Evolutionary conservation across 768 basidiomycete genomes (phyloP).

Genomic region (Tephrocybe sp.): DNA sequence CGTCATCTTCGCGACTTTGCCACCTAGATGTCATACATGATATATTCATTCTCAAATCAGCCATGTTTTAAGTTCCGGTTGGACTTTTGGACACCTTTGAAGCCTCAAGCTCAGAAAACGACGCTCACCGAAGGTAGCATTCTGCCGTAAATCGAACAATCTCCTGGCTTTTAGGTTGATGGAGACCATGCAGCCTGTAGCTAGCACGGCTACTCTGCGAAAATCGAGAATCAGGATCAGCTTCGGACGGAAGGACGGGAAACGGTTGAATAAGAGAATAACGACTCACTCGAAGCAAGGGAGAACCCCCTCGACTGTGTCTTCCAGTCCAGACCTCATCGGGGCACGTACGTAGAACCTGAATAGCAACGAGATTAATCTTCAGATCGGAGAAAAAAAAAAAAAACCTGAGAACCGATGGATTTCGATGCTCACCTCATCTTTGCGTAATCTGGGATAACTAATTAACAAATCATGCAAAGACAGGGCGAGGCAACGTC

Average conservation of each 20-base stretch:
- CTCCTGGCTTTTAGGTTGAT: slow-evolving; percentile 8
- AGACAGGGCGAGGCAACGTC: not conserved
- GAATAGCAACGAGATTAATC: no score
- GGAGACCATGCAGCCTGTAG: slow-evolving; percentile 20
- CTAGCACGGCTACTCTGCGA: slow-evolving; percentile 20
- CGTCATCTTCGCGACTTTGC: slow-evolving; percentile 62
- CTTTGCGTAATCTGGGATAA: slow-evolving; percentile 80
- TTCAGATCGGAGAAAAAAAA: no score
- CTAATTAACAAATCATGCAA: slow-evolving; percentile 30
- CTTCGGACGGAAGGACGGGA: not conserved
- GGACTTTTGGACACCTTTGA: no score
- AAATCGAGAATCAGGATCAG: not conserved
- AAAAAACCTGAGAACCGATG: not conserved
- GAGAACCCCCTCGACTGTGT: slow-evolving; percentile 54
- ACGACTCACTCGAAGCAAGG: slow-evolving; percentile 45
- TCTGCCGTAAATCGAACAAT: slow-evolving; percentile 21
- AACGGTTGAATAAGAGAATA: not conserved
- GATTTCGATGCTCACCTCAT: slow-evolving; percentile 62
- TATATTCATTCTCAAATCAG: no score
- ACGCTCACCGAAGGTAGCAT: slow-evolving; percentile 41
- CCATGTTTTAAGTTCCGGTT: no score
- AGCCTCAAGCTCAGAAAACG: no score
- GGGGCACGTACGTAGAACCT: slow-evolving; percentile 77
- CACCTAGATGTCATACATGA: slow-evolving; percentile 52
- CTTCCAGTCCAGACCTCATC: slow-evolving; percentile 55